phyloP scores from a whole-genome alignment of 176 grass and related monocot genomes.

The Hsuehochloa calcarea region DNA sequence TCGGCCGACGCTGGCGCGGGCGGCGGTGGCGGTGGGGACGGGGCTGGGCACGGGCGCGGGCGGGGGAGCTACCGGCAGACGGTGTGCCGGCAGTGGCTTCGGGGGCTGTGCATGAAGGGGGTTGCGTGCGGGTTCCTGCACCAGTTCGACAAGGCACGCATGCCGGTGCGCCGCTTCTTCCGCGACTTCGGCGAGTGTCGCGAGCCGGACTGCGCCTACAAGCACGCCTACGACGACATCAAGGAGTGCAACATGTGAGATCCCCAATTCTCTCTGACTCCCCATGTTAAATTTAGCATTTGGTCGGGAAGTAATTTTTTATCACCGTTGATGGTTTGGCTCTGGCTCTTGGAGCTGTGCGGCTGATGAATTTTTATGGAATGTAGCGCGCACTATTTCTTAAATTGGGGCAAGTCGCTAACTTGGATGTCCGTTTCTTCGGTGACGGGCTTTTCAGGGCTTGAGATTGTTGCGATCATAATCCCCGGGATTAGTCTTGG shows the following conservation, averaged over 20 bases:
- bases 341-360: too few relatives aligned
- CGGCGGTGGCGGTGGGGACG: slow-evolving; percentile 1
- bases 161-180: slow-evolving; percentile 99
- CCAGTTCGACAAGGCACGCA: slow-evolving; percentile 99
- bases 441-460: too few relatives aligned
- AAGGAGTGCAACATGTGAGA: slow-evolving; percentile 98
- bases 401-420: too few relatives aligned
- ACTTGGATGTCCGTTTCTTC: too few relatives aligned
- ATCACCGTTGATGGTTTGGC: not conserved
- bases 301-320: not conserved
- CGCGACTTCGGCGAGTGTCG: slow-evolving; percentile 89
- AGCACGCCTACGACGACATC: slow-evolving; percentile 92
- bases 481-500: not conserved
- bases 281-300: not conserved
- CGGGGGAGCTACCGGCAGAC: slow-evolving; percentile 90
- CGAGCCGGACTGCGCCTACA: slow-evolving; percentile 91
- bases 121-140: slow-evolving; percentile 93
- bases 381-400: too few relatives aligned
- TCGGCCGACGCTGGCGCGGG: slow-evolving; percentile 12
- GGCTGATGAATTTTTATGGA: too few relatives aligned
- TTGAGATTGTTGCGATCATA: not conserved
- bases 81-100: slow-evolving; percentile 96
- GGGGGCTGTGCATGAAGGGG: slow-evolving; percentile 96
- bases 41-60: slow-evolving; percentile 25
- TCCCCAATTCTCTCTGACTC: not conserved